Evolutionary conservation across 495 filamentous ascomycete genomes (phyloP).

Genomic region (Aspergillus leporis): DNA sequence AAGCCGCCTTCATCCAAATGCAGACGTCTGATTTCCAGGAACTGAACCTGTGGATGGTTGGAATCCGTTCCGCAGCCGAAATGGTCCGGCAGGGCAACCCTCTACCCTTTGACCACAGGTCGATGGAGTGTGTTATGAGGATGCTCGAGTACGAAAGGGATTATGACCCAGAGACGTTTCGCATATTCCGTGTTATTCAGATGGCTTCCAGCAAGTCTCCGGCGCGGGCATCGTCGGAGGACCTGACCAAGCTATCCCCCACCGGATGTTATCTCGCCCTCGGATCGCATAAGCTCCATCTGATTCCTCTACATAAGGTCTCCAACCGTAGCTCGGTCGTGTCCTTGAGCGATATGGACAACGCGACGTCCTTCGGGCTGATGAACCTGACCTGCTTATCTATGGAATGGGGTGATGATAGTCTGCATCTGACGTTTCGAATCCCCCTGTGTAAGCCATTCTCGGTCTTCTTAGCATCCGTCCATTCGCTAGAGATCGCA

Average conservation of each 20-base stretch:
- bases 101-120: conserved; percentile 57
- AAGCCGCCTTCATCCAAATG: conserved; percentile 62
- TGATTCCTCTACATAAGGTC: conserved; percentile 70
- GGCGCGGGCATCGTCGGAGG: conserved; percentile 69
- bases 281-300: conserved; percentile 77
- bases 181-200: conserved; percentile 83
- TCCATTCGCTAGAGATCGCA: conserved; percentile 74
- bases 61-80: conserved; percentile 62
- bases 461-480: conserved; percentile 75
- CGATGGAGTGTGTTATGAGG: conserved; percentile 63
- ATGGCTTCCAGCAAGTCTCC: conserved; percentile 60
- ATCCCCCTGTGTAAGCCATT: conserved; percentile 63
- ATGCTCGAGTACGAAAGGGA: conserved; percentile 68
- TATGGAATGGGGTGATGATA: conserved; percentile 74
- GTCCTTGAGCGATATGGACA: conserved; percentile 50
- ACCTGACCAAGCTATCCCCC: conserved; percentile 70
- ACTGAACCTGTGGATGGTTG: conserved; percentile 70
- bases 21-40: conserved; percentile 74
- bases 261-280: conserved; percentile 83
- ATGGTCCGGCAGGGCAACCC: conserved; percentile 54
- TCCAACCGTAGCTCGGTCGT: conserved; percentile 56
- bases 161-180: conserved; percentile 68
- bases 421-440: conserved; percentile 81
- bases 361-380: conserved; percentile 64
- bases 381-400: conserved; percentile 70